Base-by-base conservation (phyloP, 225 moss, liverwort and hornwort species). In the Lunularia cruciata region DNA sequence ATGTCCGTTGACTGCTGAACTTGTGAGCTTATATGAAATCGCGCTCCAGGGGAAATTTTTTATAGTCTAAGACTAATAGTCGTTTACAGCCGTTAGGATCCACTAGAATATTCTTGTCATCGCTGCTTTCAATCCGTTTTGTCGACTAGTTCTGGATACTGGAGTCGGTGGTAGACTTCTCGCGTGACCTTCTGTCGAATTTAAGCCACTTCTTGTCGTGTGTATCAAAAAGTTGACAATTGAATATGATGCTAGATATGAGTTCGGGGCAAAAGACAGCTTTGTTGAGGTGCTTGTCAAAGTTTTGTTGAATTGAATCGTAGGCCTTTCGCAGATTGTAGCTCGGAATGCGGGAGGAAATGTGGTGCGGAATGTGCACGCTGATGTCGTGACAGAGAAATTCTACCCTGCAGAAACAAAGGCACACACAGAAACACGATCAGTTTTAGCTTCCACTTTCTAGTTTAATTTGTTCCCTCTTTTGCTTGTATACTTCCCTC, bases 331-430 rank as follows among this genome's bases (percentile, higher is more conserved):
- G 88, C 16, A 94, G 90, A 67, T 94, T 94, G 79, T 94, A 94
- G 72, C 93, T 94, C 14, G 93, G 93, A 46, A 94, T 90, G 67
- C 79, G 79, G 16, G 88, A 73, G 2, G 93, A 87, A 43, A 94
- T 64, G 72, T 94, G 93, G 56, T 94, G 93, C 11, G 93, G 93
- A 52, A 94, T 90, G 67, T 94, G 93, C 40, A 94, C 93, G 62
- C 93, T 94, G 62, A 94, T 94, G 46, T 94, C 81, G 22, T 94
- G 93, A 73, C 93, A 94, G 25, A 94, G 86, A 47, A 84, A 87
- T 0, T 94, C 93, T 10, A 92, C 73, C 92, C 88, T 91, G 71
- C 26, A 34, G n/a, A 69, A 27, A 4, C 11, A 12, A 18, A 14
- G 11, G 2, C 6, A 60, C 15, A 11, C 2, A 12, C 16, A 1